Percentiles rank a stretch among this genome's conserved stretches.
Evolutionary conservation across 2,329 filamentous ascomycete genomes (phyloP).

Genomic region (Passalora sequoiae): DNA sequence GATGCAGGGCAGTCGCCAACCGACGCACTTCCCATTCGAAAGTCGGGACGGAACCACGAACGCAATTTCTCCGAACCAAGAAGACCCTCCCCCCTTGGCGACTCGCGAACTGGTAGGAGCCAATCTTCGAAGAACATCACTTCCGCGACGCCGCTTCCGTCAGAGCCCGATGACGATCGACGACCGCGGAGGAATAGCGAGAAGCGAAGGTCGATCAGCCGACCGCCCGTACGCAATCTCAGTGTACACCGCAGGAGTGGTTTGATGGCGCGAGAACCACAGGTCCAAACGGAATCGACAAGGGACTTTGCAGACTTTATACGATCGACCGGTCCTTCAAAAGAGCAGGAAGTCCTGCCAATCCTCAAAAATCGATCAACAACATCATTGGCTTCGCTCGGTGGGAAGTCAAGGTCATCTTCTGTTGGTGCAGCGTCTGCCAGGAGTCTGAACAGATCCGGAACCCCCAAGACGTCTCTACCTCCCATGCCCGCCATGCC

Average conservation of each 20-base stretch:
- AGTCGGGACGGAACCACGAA: constrained; percentile 14
- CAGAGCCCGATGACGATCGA: constrained; percentile 13
- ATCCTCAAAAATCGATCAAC: constrained; percentile 23
- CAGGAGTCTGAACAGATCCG: constrained; percentile 17
- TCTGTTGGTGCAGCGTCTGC: constrained; percentile 21
- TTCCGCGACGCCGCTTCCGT: constrained; percentile 10
- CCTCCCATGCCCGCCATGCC: constrained; percentile 29
- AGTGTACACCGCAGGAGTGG: constrained; percentile 31
- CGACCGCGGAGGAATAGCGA: constrained; percentile 14
- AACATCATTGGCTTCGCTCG: constrained; percentile 22
- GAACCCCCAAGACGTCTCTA: constrained; percentile 15
- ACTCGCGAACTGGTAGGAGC: constrained; percentile 19
- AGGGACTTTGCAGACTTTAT: constrained; percentile 87
- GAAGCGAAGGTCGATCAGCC: constrained; percentile 29
- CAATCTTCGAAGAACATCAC: constrained; percentile 22
- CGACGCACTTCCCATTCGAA: constrained; percentile 12
- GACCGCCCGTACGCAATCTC: constrained; percentile 30
- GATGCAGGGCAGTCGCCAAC: constrained; percentile 11
- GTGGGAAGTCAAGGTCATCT: constrained; percentile 19
- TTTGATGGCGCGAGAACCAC: constrained; percentile 62
- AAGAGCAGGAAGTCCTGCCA: constrained; percentile 23
- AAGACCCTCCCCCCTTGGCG: constrained; percentile 11
- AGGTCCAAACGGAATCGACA: constrained; percentile 64
- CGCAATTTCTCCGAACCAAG: constrained; percentile 8
- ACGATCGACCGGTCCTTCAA: constrained; percentile 68